These are phyloP conservation scores for Takashimella koratensis DNA, from an alignment of 1,284 basidiomycete genomes.

Conservation along the genomic window DNA sequence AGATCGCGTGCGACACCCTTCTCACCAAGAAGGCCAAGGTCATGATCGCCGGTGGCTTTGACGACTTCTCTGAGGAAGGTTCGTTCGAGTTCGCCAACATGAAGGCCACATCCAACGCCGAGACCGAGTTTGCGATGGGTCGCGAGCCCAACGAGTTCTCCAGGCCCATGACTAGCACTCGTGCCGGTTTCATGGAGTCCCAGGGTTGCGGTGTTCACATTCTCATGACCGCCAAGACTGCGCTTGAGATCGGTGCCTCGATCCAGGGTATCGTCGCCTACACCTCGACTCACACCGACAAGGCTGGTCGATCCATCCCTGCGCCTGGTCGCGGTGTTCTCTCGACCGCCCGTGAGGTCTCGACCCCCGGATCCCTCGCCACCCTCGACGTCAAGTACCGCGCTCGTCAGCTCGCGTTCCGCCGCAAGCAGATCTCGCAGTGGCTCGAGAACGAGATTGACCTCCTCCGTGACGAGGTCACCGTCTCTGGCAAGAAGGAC, in stretches of 20 bases:
- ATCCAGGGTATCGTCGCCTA: slow-evolving; percentile 92
- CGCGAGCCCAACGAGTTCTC: slow-evolving; percentile 99
- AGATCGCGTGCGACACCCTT: slow-evolving; percentile 96
- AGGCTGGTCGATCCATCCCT: slow-evolving; percentile 90
- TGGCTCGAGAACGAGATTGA: slow-evolving; percentile 87
- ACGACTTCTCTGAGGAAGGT: slow-evolving; percentile 95
- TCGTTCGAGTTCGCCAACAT: slow-evolving; percentile 98
- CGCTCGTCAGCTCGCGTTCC: slow-evolving; percentile 85
- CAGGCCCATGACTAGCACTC: slow-evolving; percentile 90
- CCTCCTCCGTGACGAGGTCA: slow-evolving; percentile 72
- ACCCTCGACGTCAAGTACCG: slow-evolving; percentile 82
- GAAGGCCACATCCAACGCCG: slow-evolving; percentile 97
- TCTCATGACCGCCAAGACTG: slow-evolving; percentile 93
- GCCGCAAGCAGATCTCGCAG: slow-evolving; percentile 84
- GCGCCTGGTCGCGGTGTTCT: slow-evolving; percentile 88
- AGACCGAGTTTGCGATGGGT: slow-evolving; percentile 96
- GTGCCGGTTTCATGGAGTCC: slow-evolving; percentile 96
- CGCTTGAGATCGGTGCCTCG: slow-evolving; percentile 86
- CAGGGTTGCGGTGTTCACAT: slow-evolving; percentile 96
- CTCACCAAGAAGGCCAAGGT: slow-evolving; percentile 95
- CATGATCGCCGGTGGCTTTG: slow-evolving; percentile 98
- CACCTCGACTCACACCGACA: slow-evolving; percentile 95
- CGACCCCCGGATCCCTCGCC: slow-evolving; percentile 65
- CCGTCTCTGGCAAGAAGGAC: slow-evolving; percentile 54
- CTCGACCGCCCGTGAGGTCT: slow-evolving; percentile 72